Evolutionary conservation across 2,329 filamentous ascomycete genomes (phyloP).

Genomic region (Calonectria pteridis): DNA sequence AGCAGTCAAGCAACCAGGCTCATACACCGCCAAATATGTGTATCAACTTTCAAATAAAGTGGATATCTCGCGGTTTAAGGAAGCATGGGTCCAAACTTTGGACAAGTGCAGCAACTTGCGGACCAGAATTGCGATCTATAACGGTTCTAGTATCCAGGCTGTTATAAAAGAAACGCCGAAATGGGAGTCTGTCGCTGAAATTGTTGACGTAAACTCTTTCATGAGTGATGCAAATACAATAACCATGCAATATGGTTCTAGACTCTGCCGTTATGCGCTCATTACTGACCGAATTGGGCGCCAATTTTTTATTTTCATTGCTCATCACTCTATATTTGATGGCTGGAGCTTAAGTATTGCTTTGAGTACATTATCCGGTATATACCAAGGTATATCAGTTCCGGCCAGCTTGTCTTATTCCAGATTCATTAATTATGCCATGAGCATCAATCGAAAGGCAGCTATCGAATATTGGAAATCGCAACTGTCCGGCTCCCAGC

Average conservation of each 20-base stretch:
- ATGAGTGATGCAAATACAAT: background rate
- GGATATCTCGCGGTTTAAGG: background rate
- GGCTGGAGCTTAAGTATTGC: background rate
- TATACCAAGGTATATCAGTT: background rate
- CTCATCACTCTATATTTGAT: constrained; percentile 9
- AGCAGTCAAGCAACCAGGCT: constrained; percentile 17
- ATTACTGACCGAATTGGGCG: background rate
- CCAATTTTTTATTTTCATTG: background rate
- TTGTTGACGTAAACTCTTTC: background rate
- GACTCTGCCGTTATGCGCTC: background rate
- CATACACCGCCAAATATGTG: constrained; percentile 19
- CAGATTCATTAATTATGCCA: background rate
- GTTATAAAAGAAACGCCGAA: background rate
- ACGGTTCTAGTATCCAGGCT: background rate
- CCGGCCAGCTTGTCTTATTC: background rate
- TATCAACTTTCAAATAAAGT: background rate
- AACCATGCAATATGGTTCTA: background rate
- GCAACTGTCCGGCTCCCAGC: constrained; percentile 32
- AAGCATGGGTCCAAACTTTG: background rate
- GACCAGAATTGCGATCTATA: background rate
- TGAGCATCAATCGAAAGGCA: background rate
- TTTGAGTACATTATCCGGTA: background rate
- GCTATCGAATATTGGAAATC: background rate
- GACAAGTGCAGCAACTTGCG: background rate
- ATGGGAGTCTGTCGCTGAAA: background rate